These are phyloP conservation scores for Cladosporium sp. DNA, from an alignment of 2,329 filamentous ascomycete genomes.

Conservation along the genomic window DNA sequence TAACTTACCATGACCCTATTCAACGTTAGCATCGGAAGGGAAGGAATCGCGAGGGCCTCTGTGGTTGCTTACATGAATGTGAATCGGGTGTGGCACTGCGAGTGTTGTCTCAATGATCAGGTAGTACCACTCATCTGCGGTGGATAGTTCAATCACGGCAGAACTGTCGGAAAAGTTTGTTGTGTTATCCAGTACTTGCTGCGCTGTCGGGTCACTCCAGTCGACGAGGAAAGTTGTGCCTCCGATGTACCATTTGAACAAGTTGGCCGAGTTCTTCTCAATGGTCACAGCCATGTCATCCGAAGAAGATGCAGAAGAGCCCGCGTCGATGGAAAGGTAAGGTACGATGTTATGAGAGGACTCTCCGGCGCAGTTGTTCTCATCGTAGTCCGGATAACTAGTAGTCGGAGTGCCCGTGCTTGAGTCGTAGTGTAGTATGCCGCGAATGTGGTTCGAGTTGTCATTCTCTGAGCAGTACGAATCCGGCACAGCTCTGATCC, in stretches of 20 bases:
- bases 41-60: background rate
- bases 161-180: conserved; percentile 29
- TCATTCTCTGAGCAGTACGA: conserved; percentile 34
- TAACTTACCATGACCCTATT: conserved; percentile 1
- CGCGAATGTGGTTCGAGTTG: conserved; percentile 27
- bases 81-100: conserved; percentile 25
- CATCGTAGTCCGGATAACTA: conserved; percentile 28
- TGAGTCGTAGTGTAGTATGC: conserved; percentile 34
- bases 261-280: conserved; percentile 24
- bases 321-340: conserved; percentile 22
- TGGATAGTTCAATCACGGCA: conserved; percentile 30
- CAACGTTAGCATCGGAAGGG: background rate
- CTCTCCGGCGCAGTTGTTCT: conserved; percentile 34
- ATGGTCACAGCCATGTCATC: conserved; percentile 23
- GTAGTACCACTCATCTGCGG: conserved; percentile 29
- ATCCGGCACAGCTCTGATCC: conserved; percentile 34
- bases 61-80: conserved; percentile 21
- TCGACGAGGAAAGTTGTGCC: conserved; percentile 34
- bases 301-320: conserved; percentile 21
- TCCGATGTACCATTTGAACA: conserved; percentile 37
- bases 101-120: conserved; percentile 36
- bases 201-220: conserved; percentile 35
- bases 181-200: conserved; percentile 29
- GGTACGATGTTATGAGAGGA: conserved; percentile 31
- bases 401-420: conserved; percentile 28